phyloP scores from a whole-genome alignment of 2,329 filamentous ascomycete genomes.

The Rutstroemia sydowiana region DNA sequence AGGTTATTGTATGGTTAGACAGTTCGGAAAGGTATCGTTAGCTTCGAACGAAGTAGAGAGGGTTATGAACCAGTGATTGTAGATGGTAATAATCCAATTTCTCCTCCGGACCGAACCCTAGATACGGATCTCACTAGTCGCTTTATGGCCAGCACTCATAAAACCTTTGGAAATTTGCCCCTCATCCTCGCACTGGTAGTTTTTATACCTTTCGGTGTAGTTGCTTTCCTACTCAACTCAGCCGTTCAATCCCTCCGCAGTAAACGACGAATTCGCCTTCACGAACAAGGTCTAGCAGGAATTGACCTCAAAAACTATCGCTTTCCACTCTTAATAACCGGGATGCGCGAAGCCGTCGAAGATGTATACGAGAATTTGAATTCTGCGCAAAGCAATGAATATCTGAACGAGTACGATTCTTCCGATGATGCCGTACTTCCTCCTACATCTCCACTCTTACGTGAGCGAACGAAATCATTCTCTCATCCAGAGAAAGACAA shows the following conservation, averaged over 20 bases:
- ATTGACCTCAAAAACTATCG: slow-evolving; percentile 65
- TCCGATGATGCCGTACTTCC: slow-evolving; percentile 38
- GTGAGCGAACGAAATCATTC: slow-evolving; percentile 11
- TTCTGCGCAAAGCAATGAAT: slow-evolving; percentile 50
- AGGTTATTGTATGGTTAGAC: no score
- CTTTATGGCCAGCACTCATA: slow-evolving; percentile 28
- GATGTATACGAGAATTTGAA: slow-evolving; percentile 36
- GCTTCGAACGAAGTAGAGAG: no score
- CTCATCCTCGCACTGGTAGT: slow-evolving; percentile 57
- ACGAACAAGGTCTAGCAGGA: slow-evolving; percentile 64
- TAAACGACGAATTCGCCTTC: slow-evolving; percentile 63
- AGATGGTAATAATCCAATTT: slow-evolving; percentile 56
- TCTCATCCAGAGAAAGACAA: slow-evolving; percentile 17
- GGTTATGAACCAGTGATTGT: no score
- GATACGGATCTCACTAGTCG: slow-evolving; percentile 19
- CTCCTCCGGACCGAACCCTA: slow-evolving; percentile 34
- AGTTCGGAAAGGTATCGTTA: no score
- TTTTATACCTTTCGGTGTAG: slow-evolving; percentile 66
- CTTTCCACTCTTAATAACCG: slow-evolving; percentile 67
- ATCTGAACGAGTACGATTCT: slow-evolving; percentile 51
- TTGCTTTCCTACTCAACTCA: slow-evolving; percentile 68
- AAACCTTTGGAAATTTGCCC: slow-evolving; percentile 42
- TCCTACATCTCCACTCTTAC: slow-evolving; percentile 15
- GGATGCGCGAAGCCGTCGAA: slow-evolving; percentile 69
- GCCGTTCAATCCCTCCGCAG: slow-evolving; percentile 71